Evolutionary conservation across 1,139 yeast species (phyloP), one percentile per base, ranked within the genome.

Genomic region (Yamadazyma sp.): DNA sequence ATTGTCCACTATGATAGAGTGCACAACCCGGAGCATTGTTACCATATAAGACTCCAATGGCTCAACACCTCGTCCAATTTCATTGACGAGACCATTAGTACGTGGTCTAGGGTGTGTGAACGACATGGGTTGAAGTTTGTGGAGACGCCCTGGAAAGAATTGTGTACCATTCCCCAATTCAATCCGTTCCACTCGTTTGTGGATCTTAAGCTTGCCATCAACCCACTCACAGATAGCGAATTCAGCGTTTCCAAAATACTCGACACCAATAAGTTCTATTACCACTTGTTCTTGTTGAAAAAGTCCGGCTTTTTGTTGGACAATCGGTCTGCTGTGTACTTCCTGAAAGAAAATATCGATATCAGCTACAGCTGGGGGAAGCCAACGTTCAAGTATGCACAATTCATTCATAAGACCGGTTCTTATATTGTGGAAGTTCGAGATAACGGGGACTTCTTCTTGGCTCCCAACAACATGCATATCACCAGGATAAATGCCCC

Each of bases 11-110:
- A 87, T 54, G 98, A 94, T 58, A 75, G 83, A 40, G 92, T 89
- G 3, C 98, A 89, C 56, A 92, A 91, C 56, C 97, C 98, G 0
- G 95, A 88, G 46, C 95, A 91, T 55, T 91, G 98, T 55, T 94
- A 83, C 65, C 98, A 91, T 54, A 75, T 94, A 27, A 71, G 96
- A 39, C 64, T 92, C 22, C 97, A 92, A 59, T 94, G 99, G 98
- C 66, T 92, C 28, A 87, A 87, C 44, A 83, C 96, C 0, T 88
- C 98, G 0, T 86, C 95, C 1, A 86, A 84, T 54, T 74, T 92
- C 36, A 83, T 94, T 42, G 98, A 94, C 50, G 97, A 92, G 51
- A 72, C 88, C n/a, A 75, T 94, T 23, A 82, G 75, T 31, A 78
- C 79, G 38, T 84, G 97, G 86, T 78, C 89, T 0, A 73, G 96